Conservation (phyloP, 2,329 filamentous ascomycete species). For the Colletotrichum simmondsii region DNA sequence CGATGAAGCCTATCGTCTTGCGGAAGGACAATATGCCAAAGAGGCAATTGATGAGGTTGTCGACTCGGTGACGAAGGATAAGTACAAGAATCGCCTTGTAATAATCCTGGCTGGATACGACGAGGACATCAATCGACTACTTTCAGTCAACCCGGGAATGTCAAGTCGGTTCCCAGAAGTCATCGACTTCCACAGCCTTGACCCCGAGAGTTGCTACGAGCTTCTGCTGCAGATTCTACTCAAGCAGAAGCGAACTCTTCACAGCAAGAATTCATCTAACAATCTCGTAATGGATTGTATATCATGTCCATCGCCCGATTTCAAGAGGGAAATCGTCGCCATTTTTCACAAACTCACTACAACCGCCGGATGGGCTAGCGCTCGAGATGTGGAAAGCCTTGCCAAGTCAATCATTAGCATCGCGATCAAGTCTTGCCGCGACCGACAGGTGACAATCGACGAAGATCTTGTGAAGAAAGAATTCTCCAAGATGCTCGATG, state of each 20-base stretch:
- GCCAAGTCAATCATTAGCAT: constrained; percentile 59
- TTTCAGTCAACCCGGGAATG: constrained; percentile 71
- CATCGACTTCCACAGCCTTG: constrained; percentile 64
- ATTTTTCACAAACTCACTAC: constrained; percentile 53
- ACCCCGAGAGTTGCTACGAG: constrained; percentile 52
- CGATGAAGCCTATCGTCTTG: constrained; percentile 77
- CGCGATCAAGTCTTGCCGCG: constrained; percentile 40
- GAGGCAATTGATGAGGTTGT: constrained; percentile 66
- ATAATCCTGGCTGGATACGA: constrained; percentile 78
- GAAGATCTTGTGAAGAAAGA: constrained; percentile 32
- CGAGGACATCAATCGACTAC: constrained; percentile 71
- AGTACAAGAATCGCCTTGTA: constrained; percentile 69
- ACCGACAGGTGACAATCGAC: constrained; percentile 32
- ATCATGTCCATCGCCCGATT: constrained; percentile 22
- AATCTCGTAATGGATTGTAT: constrained; percentile 41
- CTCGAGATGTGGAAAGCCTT: constrained; percentile 68
- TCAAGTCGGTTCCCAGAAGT: constrained; percentile 73
- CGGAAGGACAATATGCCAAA: constrained; percentile 65
- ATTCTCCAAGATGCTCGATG: constrained; percentile 39
- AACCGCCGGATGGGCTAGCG: constrained; percentile 69
- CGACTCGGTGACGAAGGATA: constrained; percentile 63
- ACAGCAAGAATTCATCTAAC: constrained; percentile 34
- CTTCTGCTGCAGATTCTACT: constrained; percentile 50
- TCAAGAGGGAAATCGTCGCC: constrained; percentile 38
- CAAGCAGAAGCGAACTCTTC: constrained; percentile 43